These are phyloP conservation scores for Vigna radiata DNA, from an alignment of 306 rosid species.

Conservation along the genomic window DNA sequence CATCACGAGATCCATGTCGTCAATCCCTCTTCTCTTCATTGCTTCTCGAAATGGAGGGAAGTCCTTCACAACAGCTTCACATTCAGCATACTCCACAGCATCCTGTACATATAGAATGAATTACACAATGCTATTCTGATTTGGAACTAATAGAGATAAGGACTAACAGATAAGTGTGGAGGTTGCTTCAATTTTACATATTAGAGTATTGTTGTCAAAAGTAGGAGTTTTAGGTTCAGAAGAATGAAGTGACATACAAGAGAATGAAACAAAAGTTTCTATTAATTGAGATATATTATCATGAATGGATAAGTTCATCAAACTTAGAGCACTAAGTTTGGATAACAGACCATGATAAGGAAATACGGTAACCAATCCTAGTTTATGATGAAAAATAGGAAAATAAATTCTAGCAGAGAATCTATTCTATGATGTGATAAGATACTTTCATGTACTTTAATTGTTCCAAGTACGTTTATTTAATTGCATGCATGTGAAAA, in stretches of 20 bases:
- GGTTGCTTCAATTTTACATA: not conserved
- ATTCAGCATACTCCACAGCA: conserved; percentile 82
- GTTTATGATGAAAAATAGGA: not conserved
- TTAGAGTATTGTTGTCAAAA: not conserved
- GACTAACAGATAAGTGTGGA: not conserved
- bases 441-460: no score
- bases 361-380: not conserved
- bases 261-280: not conserved
- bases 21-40: conserved; percentile 83
- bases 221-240: not conserved
- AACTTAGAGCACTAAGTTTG: not conserved
- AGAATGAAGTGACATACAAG: not conserved
- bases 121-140: conserved; percentile 11
- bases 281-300: not conserved
- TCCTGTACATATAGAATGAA: conserved; percentile 55
- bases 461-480: no score
- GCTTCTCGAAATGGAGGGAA: conserved; percentile 73
- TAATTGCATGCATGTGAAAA: not conserved
- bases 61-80: conserved; percentile 78
- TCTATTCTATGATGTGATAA: not conserved
- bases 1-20: conserved; percentile 83
- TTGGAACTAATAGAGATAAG: conserved; percentile 13
- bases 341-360: not conserved
- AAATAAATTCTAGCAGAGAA: not conserved
- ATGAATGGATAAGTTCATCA: not conserved